Conservation (phyloP, 2,329 filamentous ascomycete genomes). For the Furcasterigmium sp. region DNA sequence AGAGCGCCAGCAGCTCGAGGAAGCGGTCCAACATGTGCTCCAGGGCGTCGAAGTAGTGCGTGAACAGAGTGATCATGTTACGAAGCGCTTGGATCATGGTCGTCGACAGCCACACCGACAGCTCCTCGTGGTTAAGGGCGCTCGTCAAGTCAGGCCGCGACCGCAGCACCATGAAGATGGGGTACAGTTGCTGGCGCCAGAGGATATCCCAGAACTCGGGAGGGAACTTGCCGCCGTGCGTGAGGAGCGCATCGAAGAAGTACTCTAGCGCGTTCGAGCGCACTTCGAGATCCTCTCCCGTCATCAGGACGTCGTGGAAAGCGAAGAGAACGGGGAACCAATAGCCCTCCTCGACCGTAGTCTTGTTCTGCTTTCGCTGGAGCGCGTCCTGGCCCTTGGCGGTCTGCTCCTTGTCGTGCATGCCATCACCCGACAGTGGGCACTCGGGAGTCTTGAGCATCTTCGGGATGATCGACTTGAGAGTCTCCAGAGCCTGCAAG, state of each 20-base stretch:
- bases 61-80: constrained; percentile 98
- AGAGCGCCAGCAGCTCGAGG: constrained; percentile 85
- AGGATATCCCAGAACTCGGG: constrained; percentile 97
- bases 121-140: constrained; percentile 89
- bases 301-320: constrained; percentile 99
- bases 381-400: constrained; percentile 36
- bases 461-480: constrained; percentile 88
- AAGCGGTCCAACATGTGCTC: constrained; percentile 99
- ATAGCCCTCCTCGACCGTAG: constrained; percentile 92
- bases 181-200: constrained; percentile 93
- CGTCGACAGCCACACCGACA: constrained; percentile 97
- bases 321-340: constrained; percentile 99
- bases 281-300: constrained; percentile 94
- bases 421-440: constrained; percentile 64
- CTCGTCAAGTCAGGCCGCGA: constrained; percentile 96
- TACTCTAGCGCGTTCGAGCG: constrained; percentile 88
- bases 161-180: constrained; percentile 96
- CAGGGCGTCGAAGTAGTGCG: constrained; percentile 92
- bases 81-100: constrained; percentile 98
- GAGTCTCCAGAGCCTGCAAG: constrained; percentile 85
- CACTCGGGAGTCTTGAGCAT: constrained; percentile 97
- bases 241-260: constrained; percentile 89
- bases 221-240: constrained; percentile 87
- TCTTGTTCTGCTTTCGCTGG: constrained; percentile 60
- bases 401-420: constrained; percentile 25